A percentile compares a stretch with the other conserved stretches of the same genome.
phyloP scores from a whole-genome alignment of 75 land plant genomes.

The Picea glauca region DNA sequence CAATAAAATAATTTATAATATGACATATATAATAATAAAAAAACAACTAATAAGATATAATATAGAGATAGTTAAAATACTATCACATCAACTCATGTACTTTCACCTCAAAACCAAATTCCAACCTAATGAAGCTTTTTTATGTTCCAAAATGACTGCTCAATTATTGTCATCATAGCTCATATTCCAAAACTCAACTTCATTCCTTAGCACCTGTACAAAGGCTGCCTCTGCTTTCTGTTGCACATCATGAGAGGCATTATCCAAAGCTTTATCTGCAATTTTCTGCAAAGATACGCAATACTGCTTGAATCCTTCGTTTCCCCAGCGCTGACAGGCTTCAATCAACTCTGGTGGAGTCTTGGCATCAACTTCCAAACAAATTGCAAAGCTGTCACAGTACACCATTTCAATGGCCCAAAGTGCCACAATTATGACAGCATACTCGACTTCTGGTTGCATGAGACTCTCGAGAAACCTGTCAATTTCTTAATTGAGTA shows the following conservation, averaged over 20 bases:
- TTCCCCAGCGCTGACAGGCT: constrained; percentile 89
- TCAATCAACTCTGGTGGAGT: constrained; percentile 68
- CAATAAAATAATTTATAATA: no score
- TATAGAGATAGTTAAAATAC: no score
- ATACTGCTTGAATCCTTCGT: constrained; percentile 56
- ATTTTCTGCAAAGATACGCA: constrained; percentile 54
- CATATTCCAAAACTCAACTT: constrained; percentile 88
- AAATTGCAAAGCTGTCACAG: constrained; percentile 65
- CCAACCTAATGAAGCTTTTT: no score
- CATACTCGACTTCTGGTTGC: constrained; percentile 41
- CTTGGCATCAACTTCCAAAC: constrained; percentile 56
- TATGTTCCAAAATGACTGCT: not conserved
- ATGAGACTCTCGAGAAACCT: constrained; percentile 71
- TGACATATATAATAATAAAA: no score
- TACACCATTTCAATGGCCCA: constrained; percentile 92
- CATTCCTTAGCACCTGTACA: constrained; percentile 44
- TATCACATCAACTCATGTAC: no score
- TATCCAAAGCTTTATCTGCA: constrained; percentile 53
- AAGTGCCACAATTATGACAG: constrained; percentile 62
- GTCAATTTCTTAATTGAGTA: constrained; percentile 4
- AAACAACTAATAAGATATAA: no score
- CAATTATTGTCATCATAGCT: constrained; percentile 23
- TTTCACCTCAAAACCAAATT: no score
- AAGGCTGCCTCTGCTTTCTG: constrained; percentile 55
- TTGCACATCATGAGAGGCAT: constrained; percentile 30